Percentiles rank a stretch among this genome's conserved stretches.
Evolutionary conservation across 2,329 filamentous ascomycete species (phyloP).

Genomic region (Beauveria australis): DNA sequence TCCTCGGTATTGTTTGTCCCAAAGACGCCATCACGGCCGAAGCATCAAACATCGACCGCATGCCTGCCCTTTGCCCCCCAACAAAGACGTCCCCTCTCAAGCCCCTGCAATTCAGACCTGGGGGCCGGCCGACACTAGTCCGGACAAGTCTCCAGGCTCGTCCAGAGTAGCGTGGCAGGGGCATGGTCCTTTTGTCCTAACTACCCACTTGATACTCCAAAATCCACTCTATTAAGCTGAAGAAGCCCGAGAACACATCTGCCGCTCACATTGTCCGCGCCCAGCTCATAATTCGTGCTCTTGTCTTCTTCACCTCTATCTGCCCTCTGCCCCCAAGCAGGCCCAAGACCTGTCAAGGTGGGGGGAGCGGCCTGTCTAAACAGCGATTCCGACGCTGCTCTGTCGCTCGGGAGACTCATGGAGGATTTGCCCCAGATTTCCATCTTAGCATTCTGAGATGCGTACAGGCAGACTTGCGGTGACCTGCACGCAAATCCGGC

Average conservation of each 20-base stretch:
- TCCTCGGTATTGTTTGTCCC: neutral
- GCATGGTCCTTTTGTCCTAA: conserved; percentile 10
- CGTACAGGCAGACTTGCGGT: neutral
- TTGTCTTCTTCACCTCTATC: neutral
- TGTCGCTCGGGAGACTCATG: neutral
- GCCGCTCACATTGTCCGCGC: neutral
- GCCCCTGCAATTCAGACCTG: conserved; percentile 3
- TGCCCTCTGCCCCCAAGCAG: neutral
- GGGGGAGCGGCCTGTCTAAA: neutral
- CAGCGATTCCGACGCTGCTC: neutral
- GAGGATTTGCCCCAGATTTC: neutral
- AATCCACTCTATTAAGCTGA: conserved; percentile 2
- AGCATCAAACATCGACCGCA: neutral
- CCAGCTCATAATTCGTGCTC: neutral
- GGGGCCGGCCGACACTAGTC: conserved; percentile 4
- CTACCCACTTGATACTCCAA: neutral
- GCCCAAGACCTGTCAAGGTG: neutral
- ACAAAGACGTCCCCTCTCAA: neutral
- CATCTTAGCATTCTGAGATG: neutral
- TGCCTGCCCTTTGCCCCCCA: neutral
- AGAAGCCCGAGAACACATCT: neutral
- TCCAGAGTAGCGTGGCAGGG: conserved; percentile 8
- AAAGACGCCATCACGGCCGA: neutral
- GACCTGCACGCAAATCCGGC: conserved; percentile 7
- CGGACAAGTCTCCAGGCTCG: conserved; percentile 1